Percentiles rank a stretch among this genome's conserved stretches.
Evolutionary conservation across 129 eudicot genomes (phyloP).

Genomic region (Arctium lappa): DNA sequence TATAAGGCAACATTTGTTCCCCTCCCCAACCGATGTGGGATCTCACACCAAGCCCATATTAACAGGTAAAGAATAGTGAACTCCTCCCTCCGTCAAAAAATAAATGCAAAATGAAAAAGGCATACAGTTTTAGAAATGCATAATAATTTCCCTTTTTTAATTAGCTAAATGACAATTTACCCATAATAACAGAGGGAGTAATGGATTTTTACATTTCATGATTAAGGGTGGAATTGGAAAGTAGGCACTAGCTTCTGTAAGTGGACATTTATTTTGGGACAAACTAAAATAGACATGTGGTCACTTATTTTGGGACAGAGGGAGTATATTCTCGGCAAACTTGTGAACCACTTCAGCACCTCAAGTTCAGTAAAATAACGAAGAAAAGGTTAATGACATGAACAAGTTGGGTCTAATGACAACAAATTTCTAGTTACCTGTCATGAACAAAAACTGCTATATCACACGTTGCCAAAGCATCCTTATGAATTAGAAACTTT

Average conservation of each 20-base stretch:
- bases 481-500: slow-evolving; percentile 48
- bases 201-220: background rate
- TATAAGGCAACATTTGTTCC: too few species aligned
- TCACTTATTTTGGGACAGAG: background rate
- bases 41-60: too few species aligned
- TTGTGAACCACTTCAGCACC: background rate
- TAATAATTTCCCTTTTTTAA: background rate
- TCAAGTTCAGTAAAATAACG: background rate
- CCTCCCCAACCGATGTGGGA: too few species aligned
- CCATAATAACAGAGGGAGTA: background rate
- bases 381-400: background rate
- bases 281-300: background rate
- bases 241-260: background rate
- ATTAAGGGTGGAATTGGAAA: background rate
- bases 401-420: background rate
- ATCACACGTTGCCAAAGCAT: slow-evolving; percentile 88
- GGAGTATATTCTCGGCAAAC: background rate
- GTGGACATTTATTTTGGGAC: background rate
- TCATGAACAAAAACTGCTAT: slow-evolving; percentile 84
- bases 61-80: too few species aligned
- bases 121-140: background rate
- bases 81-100: background rate
- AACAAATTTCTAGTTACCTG: slow-evolving; percentile 48
- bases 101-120: background rate
- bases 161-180: background rate